Evolutionary conservation across 495 filamentous ascomycete species (phyloP).

Genomic region (Filosporella fistucella): DNA sequence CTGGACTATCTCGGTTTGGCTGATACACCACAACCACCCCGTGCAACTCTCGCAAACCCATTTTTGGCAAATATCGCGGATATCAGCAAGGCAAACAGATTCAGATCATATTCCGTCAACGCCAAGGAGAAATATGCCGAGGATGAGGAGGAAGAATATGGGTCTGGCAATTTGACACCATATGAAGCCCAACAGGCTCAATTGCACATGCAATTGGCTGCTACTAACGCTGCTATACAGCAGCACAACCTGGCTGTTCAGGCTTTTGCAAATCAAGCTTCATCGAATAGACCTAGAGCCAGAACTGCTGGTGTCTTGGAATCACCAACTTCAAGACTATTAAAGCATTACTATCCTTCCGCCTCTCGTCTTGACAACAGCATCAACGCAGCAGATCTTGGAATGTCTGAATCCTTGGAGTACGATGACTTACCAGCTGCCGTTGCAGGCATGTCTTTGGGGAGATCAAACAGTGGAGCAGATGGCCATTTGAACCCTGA

Average conservation of each 20-base stretch:
- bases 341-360: slow-evolving; percentile 73
- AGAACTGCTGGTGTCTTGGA: slow-evolving; percentile 85
- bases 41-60: slow-evolving; percentile 65
- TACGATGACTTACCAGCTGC: slow-evolving; percentile 70
- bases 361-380: slow-evolving; percentile 81
- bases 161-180: slow-evolving; percentile 67
- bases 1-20: slow-evolving; percentile 94
- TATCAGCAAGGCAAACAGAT: slow-evolving; percentile 75
- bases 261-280: slow-evolving; percentile 79
- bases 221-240: slow-evolving; percentile 86
- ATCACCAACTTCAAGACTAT: slow-evolving; percentile 67
- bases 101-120: slow-evolving; percentile 97
- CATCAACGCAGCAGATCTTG: slow-evolving; percentile 75
- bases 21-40: slow-evolving; percentile 83
- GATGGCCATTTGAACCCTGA: slow-evolving; percentile 55
- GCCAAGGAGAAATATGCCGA: slow-evolving; percentile 96
- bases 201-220: slow-evolving; percentile 57
- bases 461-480: slow-evolving; percentile 53
- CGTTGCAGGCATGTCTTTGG: slow-evolving; percentile 73
- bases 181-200: slow-evolving; percentile 66
- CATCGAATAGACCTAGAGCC: slow-evolving; percentile 77
- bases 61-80: slow-evolving; percentile 74
- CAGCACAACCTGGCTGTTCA: slow-evolving; percentile 93
- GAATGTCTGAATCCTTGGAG: slow-evolving; percentile 65
- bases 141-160: slow-evolving; percentile 86